These are phyloP conservation scores for Fusarium floridanum DNA, from an alignment of 2,329 filamentous ascomycete genomes.

Conservation along the genomic window DNA sequence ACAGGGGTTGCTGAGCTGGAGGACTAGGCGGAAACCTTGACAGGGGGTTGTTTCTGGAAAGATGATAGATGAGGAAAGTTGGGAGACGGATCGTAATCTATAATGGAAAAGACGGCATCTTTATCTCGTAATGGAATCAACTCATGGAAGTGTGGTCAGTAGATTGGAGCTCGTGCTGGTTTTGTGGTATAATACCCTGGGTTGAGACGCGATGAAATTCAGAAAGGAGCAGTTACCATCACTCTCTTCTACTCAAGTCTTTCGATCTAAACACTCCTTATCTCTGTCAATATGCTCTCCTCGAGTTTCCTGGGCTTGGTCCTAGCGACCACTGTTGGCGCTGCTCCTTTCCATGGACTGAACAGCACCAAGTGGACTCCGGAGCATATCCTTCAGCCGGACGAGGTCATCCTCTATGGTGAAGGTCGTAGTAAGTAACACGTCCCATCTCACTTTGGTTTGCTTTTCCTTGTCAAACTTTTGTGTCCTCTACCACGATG, in stretches of 20 bases:
- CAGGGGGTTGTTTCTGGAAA: background rate
- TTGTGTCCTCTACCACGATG: no score
- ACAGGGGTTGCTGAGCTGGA: background rate
- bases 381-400: constrained; percentile 25
- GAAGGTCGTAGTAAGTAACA: constrained; percentile 19
- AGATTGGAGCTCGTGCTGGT: background rate
- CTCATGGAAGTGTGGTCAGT: background rate
- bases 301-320: background rate
- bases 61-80: constrained; percentile 1
- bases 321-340: constrained; percentile 12
- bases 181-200: background rate
- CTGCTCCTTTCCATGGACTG: constrained; percentile 22
- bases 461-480: background rate
- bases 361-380: constrained; percentile 34
- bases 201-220: background rate
- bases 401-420: constrained; percentile 36
- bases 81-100: constrained; percentile 7
- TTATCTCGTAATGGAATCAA: background rate
- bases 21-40: background rate
- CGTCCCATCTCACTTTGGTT: accelerated
- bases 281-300: background rate
- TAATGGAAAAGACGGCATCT: background rate
- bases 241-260: background rate
- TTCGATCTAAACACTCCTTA: background rate
- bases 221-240: background rate